A percentile compares a stretch with the other conserved stretches of the same genome.
phyloP scores from a whole-genome alignment of 192 early-diverging fungal species.

The Umbelopsis vinacea region DNA sequence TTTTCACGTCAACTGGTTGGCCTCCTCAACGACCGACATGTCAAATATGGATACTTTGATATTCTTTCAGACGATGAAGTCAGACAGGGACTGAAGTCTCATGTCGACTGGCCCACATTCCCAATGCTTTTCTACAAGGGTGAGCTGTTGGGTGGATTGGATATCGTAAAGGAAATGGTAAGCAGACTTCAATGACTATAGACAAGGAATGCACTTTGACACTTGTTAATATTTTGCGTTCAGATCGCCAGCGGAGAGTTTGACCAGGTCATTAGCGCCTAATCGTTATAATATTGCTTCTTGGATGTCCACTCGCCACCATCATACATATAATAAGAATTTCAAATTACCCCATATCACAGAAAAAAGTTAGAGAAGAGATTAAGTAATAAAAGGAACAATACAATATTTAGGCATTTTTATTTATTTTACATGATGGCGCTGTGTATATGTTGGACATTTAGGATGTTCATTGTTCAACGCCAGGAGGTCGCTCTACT shows the following conservation, averaged over 20 bases:
- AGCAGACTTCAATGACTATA: not conserved
- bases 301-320: too few species aligned
- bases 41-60: slow-evolving; percentile 88
- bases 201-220: not conserved
- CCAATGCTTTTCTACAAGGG: slow-evolving; percentile 94
- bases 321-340: too few species aligned
- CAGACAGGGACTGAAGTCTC: slow-evolving; percentile 86
- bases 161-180: slow-evolving; percentile 94
- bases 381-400: not conserved
- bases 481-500: slow-evolving; percentile 32
- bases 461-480: slow-evolving; percentile 11
- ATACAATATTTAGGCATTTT: not conserved
- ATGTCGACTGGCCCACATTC: slow-evolving; percentile 94
- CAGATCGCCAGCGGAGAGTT: slow-evolving; percentile 69
- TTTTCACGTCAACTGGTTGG: slow-evolving; percentile 85
- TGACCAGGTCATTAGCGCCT: slow-evolving; percentile 60
- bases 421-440: not conserved
- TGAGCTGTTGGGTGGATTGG: slow-evolving; percentile 91
- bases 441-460: not conserved
- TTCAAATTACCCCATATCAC: not conserved
- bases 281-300: slow-evolving; percentile 18
- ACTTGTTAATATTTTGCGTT: not conserved
- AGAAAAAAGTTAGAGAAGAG: not conserved
- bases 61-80: slow-evolving; percentile 93
- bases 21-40: slow-evolving; percentile 73